These are phyloP conservation scores for Phaeosphaeriaceae sp. DNA, from an alignment of 2,329 filamentous ascomycete species.

Conservation along the genomic window DNA sequence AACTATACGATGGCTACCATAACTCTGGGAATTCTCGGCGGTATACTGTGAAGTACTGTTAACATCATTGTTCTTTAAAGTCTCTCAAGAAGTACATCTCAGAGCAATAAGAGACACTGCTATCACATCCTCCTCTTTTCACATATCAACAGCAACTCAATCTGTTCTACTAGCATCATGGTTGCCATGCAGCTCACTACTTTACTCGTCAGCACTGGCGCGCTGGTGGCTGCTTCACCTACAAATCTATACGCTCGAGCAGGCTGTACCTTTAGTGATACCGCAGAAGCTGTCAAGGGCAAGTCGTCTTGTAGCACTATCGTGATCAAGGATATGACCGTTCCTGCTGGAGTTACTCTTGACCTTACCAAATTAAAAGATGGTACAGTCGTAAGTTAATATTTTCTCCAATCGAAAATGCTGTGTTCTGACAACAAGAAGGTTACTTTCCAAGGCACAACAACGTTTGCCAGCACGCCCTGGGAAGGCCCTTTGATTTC, in stretches of 20 bases:
- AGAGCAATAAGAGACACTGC: not conserved
- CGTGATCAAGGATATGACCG: slow-evolving; percentile 59
- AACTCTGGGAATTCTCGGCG: slow-evolving; percentile 3
- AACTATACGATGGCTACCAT: slow-evolving; percentile 1
- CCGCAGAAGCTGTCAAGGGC: slow-evolving; percentile 55
- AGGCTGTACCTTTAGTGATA: slow-evolving; percentile 64
- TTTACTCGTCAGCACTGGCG: slow-evolving; percentile 35
- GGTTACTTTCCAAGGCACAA: slow-evolving; percentile 69
- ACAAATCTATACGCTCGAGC: slow-evolving; percentile 37
- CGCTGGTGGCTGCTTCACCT: slow-evolving; percentile 39
- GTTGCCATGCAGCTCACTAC: slow-evolving; percentile 27
- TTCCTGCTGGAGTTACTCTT: slow-evolving; percentile 65
- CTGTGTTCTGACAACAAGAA: slow-evolving; percentile 20
- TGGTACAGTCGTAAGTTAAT: slow-evolving; percentile 53
- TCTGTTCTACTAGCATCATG: slow-evolving; percentile 16
- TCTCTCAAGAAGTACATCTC: too few relatives aligned
- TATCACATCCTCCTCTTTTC: slow-evolving; percentile 6
- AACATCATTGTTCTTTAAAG: too few relatives aligned
- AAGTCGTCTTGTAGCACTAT: slow-evolving; percentile 63
- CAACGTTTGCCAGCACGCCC: slow-evolving; percentile 70
- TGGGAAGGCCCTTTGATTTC: slow-evolving; percentile 70
- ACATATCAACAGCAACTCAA: too few relatives aligned
- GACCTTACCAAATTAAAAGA: slow-evolving; percentile 61
- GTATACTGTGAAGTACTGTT: not conserved
- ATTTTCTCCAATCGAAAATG: not conserved